Evolutionary conservation across 2,329 filamentous ascomycete species (phyloP), one percentile per base, ranked within the genome.

Genomic region (Acrocalymma vagum): DNA sequence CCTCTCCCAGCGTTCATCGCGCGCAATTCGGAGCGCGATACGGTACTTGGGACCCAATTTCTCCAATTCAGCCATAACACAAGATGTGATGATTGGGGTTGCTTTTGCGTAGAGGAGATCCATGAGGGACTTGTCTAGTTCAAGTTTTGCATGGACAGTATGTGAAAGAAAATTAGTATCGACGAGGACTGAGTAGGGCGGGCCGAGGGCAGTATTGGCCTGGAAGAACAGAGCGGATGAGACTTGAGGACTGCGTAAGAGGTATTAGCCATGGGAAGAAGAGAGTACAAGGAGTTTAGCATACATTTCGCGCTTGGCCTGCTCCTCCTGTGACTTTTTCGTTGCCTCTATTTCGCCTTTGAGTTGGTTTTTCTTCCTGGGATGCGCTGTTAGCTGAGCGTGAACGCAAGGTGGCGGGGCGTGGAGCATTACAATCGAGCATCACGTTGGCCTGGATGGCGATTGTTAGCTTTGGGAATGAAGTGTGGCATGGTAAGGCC

Each of bases 101-200:
- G 89, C 94, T 62, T 95, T 95, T 13, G 93, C 93, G 68, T 92
- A 95, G 4, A 99, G 80, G 38, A 89, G 88, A 69, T 96, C 91
- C 90, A 96, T 96, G 77, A 96, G 89, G 3, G 87, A 85, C 46
- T 93, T 86, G 14, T 95, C 80, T 9, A 97, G 76, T 22, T 92
- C 90, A 14, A 97, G 82, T 74, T 99, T 97, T 55, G 87, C 84
- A 70, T 92, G 88, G 2, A 97, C 89, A 0, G 91, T 94, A 71
- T 96, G 91, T 8, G 65, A 64, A 48, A 66, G 62, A 48, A 68
- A 67, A 35, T 70, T 68, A 15, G 67, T 65, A 36, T 67, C 63
- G 11, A 65, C 53, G 45, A 95, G 82, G 41, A 93, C 81, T 33
- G 76, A 79, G 76, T 95, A 95, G 1, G 91, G 90, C 3, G 92